Percentiles rank a stretch among this genome's conserved stretches.
phyloP scores from a whole-genome alignment of 768 basidiomycete genomes.

The Russula sp. region DNA sequence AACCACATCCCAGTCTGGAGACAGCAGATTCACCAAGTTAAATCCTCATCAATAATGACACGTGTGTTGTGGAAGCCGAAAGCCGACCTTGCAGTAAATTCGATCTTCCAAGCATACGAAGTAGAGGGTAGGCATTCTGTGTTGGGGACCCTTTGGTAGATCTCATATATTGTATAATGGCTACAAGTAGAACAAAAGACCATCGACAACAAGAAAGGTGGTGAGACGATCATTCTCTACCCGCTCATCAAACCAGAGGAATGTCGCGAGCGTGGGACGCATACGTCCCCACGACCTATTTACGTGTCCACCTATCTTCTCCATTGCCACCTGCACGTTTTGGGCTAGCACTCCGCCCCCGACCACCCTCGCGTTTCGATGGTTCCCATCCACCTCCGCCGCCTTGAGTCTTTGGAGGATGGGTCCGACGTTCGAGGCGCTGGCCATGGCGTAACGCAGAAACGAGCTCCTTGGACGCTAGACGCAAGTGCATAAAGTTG shows the following conservation, averaged over 20 bases:
- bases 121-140: neutral
- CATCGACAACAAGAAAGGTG: neutral
- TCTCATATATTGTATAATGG: too few relatives aligned
- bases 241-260: neutral
- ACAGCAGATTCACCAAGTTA: too few relatives aligned
- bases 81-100: neutral
- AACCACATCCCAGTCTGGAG: too few relatives aligned
- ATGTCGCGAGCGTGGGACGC: neutral
- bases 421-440: conserved; percentile 71
- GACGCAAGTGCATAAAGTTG: conserved; percentile 96
- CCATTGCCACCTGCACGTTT: conserved; percentile 60
- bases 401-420: conserved; percentile 59
- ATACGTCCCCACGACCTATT: conserved; percentile 29
- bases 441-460: conserved; percentile 78
- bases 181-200: neutral
- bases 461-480: conserved; percentile 82
- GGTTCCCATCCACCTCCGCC: conserved; percentile 88
- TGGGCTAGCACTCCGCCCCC: conserved; percentile 74
- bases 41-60: too few relatives aligned
- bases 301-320: conserved; percentile 59
- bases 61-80: too few relatives aligned
- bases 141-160: neutral
- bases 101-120: neutral
- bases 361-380: conserved; percentile 59
- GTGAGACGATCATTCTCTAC: conserved; percentile 4